Evolutionary conservation across 192 early-diverging fungal species (phyloP).

Genomic region (Allomyces macrogynus): DNA sequence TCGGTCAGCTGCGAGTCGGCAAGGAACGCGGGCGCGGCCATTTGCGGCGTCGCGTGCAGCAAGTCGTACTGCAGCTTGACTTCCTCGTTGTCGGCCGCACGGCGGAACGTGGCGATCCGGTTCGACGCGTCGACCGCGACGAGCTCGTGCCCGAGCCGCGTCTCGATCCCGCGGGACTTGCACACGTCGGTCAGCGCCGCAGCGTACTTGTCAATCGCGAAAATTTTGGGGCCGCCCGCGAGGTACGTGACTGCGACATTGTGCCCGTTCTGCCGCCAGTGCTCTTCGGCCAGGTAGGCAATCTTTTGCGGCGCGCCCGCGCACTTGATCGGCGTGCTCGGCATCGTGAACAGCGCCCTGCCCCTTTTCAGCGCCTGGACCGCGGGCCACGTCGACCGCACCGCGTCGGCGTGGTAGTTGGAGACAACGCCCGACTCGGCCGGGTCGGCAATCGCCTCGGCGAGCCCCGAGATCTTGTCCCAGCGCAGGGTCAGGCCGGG

Average conservation of each 20-base stretch:
- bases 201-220: conserved; percentile 67
- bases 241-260: conserved; percentile 54
- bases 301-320: conserved; percentile 79
- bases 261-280: conserved; percentile 45
- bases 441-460: conserved; percentile 23
- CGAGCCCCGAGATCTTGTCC: conserved; percentile 53
- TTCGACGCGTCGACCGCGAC: conserved; percentile 38
- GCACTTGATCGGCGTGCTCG: conserved; percentile 69
- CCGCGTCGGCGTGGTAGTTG: conserved; percentile 57
- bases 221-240: conserved; percentile 66
- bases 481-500: conserved; percentile 58
- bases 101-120: conserved; percentile 50
- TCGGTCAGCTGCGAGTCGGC: conserved; percentile 44
- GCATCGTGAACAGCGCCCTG: conserved; percentile 77
- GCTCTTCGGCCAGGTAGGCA: conserved; percentile 65
- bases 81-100: conserved; percentile 25
- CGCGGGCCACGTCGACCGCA: conserved; percentile 51
- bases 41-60: conserved; percentile 67
- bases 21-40: conserved; percentile 61
- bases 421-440: conserved; percentile 64
- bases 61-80: conserved; percentile 53
- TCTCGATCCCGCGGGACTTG: conserved; percentile 39
- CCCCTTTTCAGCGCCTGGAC: conserved; percentile 46
- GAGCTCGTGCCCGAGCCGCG: conserved; percentile 52
- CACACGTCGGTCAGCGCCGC: conserved; percentile 42